Evolutionary conservation across 495 filamentous ascomycete genomes (phyloP).

Genomic region (Penicillium odoratum): DNA sequence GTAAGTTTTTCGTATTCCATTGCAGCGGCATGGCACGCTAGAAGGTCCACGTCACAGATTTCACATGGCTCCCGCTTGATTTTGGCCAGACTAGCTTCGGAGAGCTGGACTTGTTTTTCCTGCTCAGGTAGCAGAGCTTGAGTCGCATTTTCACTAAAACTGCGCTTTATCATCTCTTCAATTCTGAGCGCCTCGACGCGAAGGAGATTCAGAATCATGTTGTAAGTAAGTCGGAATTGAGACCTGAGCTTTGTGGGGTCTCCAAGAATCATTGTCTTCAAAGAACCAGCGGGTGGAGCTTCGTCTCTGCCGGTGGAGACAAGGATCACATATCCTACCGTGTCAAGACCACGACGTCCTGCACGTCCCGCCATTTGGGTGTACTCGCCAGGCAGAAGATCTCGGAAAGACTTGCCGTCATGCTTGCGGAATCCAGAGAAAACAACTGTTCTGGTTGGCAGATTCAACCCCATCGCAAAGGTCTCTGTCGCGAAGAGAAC

Average conservation of each 20-base stretch:
- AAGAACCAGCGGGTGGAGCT: slow-evolving; percentile 76
- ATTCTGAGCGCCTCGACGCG: slow-evolving; percentile 97
- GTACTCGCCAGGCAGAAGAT: slow-evolving; percentile 92
- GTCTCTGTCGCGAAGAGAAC: slow-evolving; percentile 97
- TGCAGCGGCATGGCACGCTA: slow-evolving; percentile 73
- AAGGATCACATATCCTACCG: slow-evolving; percentile 91
- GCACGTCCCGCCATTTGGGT: slow-evolving; percentile 98
- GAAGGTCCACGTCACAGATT: slow-evolving; percentile 78
- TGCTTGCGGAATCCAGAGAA: slow-evolving; percentile 98
- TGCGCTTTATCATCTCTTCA: slow-evolving; percentile 99
- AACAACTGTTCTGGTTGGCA: slow-evolving; percentile 93
- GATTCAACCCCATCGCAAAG: slow-evolving; percentile 96
- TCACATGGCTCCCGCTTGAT: slow-evolving; percentile 82
- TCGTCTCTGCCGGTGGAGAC: slow-evolving; percentile 80
- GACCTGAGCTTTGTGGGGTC: slow-evolving; percentile 93
- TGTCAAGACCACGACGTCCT: slow-evolving; percentile 87
- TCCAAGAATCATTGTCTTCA: slow-evolving; percentile 93
- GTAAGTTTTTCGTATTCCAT: slow-evolving; percentile 76
- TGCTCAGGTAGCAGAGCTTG: slow-evolving; percentile 93
- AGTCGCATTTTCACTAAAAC: slow-evolving; percentile 98
- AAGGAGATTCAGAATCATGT: slow-evolving; percentile 96
- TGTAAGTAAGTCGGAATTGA: slow-evolving; percentile 96
- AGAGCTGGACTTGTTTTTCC: slow-evolving; percentile 90
- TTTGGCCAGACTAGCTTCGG: slow-evolving; percentile 85
- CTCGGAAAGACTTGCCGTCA: slow-evolving; percentile 86